phyloP scores from a whole-genome alignment of 495 filamentous ascomycete genomes.

The Friedmanniomyces simplex region DNA sequence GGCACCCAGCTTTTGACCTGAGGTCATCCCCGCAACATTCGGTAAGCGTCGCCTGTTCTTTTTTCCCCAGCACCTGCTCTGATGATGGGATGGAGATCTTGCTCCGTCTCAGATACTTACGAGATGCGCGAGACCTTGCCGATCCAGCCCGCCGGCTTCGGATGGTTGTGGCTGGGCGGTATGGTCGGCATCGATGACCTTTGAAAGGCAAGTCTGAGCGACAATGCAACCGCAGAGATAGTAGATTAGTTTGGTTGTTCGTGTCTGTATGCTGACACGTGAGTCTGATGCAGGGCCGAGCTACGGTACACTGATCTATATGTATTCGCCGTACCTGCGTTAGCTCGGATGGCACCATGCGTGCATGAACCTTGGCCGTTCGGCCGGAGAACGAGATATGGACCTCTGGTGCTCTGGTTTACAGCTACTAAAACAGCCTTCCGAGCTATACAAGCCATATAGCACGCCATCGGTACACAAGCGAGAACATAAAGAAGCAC shows the following conservation, averaged over 20 bases:
- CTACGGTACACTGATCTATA: not conserved
- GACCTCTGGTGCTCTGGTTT: not conserved
- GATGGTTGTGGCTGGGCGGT: not conserved
- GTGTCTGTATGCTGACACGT: not conserved
- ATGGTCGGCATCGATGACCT: slow-evolving; percentile 8
- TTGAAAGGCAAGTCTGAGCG: slow-evolving; percentile 26
- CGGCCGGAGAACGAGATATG: no score
- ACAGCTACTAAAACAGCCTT: not conserved
- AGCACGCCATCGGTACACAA: not conserved
- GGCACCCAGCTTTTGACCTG: slow-evolving; percentile 25
- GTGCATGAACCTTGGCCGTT: no score
- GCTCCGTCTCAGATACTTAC: slow-evolving; percentile 18
- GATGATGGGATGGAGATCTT: slow-evolving; percentile 10
- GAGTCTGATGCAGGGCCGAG: not conserved
- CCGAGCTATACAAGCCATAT: not conserved
- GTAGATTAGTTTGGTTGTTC: slow-evolving; percentile 27
- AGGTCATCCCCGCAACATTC: not conserved
- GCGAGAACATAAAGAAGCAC: no score
- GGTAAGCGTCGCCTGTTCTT: not conserved
- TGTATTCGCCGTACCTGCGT: not conserved
- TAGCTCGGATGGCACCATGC: not conserved
- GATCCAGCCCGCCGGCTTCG: slow-evolving; percentile 1
- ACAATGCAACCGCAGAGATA: slow-evolving; percentile 13
- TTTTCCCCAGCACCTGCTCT: not conserved
- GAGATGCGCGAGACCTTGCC: slow-evolving; percentile 4